Base-by-base conservation (phyloP, 345 rosid genomes). In the Abelmoschus esculentus region DNA sequence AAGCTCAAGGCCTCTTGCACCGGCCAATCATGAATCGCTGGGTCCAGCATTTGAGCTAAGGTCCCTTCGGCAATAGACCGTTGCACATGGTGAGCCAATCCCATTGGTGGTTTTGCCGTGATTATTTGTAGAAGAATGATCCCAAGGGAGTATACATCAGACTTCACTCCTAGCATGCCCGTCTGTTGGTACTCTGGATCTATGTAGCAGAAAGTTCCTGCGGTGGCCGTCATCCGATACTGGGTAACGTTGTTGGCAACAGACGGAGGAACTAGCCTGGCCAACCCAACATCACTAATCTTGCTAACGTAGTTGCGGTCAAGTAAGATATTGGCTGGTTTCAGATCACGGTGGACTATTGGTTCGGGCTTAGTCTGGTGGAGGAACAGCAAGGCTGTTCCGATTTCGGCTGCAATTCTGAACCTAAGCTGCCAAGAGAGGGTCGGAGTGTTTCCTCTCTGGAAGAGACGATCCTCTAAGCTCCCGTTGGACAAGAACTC, bases 141-240 rank as follows among this genome's bases (percentile, higher is more conserved):
- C 19, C 98, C 98, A 0, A 90, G 83, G 0, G 96, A 92, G 70
- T 88, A 89, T 9, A 92, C 77, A 65, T 92, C 98, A 2, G 95
- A 92, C 76, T 92, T 92, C 3, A 86, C 81, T 1, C 96, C 92
- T 34, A 92, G 81, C 96, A 89, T 89, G 10, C 98, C 96, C 4
- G 96, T 89, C 77, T 88, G 98, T 79, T 92, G 96, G 78, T 92
- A 92, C 80, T 92, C 96, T 4, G 96, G 98, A 55, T 92, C 96
- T 18, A 92, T 92, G 61, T 92, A 92, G 81, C 96, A 92, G 80
- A 92, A 90, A 9, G 98, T 89, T 26, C 98, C 98, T 1, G 98
- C 96, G 0, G 96, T 81, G 46, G 98, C 84, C 6, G 98, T 92
- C 93, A 92, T 85, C 14, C 80, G 83, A 75, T 89, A 92, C 61